These are phyloP conservation scores for Chernovozyma sophiae-reginae DNA, from an alignment of 1,139 yeast species.

Conservation along the genomic window DNA sequence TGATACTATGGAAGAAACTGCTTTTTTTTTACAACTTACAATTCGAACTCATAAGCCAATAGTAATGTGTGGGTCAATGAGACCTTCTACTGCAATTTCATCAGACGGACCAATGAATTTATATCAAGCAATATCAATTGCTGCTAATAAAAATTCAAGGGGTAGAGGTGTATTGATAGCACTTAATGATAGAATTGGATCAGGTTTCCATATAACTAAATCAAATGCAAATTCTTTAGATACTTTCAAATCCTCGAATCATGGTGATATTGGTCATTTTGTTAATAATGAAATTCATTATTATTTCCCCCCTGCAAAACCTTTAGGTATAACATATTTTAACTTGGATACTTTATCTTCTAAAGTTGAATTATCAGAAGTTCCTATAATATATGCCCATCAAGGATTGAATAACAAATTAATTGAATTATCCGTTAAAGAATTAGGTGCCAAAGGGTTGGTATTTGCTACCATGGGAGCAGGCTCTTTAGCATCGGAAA, in stretches of 20 bases:
- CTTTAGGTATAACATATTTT: slow-evolving; percentile 48
- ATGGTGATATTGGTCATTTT: slow-evolving; percentile 67
- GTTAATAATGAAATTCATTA: slow-evolving; percentile 63
- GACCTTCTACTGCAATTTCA: slow-evolving; percentile 66
- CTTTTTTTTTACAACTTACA: slow-evolving; percentile 61
- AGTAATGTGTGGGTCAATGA: slow-evolving; percentile 69
- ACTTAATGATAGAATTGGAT: slow-evolving; percentile 61
- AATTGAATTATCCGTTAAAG: slow-evolving; percentile 40
- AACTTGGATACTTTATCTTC: slow-evolving; percentile 16
- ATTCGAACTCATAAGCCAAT: slow-evolving; percentile 55
- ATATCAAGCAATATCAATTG: slow-evolving; percentile 65
- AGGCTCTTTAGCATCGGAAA: slow-evolving; percentile 54
- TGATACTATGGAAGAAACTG: slow-evolving; percentile 68
- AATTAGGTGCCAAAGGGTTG: slow-evolving; percentile 47
- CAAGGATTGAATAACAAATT: slow-evolving; percentile 54
- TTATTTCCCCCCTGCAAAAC: slow-evolving; percentile 60
- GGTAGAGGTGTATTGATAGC: slow-evolving; percentile 63
- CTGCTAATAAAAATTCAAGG: slow-evolving; percentile 45
- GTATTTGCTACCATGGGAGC: slow-evolving; percentile 72
- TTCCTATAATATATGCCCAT: slow-evolving; percentile 53
- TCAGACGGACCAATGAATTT: slow-evolving; percentile 73
- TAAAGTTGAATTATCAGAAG: slow-evolving; percentile 35
- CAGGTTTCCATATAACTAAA: slow-evolving; percentile 67
- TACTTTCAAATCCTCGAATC: slow-evolving; percentile 64
- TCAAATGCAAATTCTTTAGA: slow-evolving; percentile 67